phyloP scores from a whole-genome alignment of 2,329 filamentous ascomycete genomes.

The Fonsecaea multimorphosa region DNA sequence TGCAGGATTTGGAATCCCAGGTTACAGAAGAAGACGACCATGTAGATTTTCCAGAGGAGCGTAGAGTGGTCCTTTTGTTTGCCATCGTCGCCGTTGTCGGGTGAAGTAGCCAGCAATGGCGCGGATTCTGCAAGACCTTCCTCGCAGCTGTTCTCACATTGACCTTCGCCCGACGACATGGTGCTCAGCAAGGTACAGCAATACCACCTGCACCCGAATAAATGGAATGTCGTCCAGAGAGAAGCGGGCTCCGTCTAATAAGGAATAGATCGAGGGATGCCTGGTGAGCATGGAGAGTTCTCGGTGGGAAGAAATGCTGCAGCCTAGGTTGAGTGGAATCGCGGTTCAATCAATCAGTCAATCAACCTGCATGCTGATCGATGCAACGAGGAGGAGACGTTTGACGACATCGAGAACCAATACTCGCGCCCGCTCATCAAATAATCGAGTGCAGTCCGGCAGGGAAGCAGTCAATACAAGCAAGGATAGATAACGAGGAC shows the following conservation, averaged over 20 bases:
- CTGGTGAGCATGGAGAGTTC: not conserved
- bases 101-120: not conserved
- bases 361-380: not conserved
- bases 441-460: not conserved
- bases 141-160: not conserved
- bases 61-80: not conserved
- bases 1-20: slow-evolving; percentile 53
- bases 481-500: not conserved
- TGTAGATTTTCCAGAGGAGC: slow-evolving; percentile 43
- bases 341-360: not conserved
- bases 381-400: not conserved
- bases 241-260: not conserved
- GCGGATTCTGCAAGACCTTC: slow-evolving; percentile 1
- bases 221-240: not conserved
- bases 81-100: not conserved
- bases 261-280: not conserved
- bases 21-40: slow-evolving; percentile 53
- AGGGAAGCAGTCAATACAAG: not conserved
- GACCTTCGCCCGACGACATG: not conserved
- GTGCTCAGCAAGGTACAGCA: not conserved
- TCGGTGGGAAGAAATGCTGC: not conserved
- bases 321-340: not conserved
- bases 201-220: not conserved
- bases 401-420: not conserved
- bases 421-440: not conserved